Conservation (phyloP, 257 asterid species). For the Galeopsis tetrahit region DNA sequence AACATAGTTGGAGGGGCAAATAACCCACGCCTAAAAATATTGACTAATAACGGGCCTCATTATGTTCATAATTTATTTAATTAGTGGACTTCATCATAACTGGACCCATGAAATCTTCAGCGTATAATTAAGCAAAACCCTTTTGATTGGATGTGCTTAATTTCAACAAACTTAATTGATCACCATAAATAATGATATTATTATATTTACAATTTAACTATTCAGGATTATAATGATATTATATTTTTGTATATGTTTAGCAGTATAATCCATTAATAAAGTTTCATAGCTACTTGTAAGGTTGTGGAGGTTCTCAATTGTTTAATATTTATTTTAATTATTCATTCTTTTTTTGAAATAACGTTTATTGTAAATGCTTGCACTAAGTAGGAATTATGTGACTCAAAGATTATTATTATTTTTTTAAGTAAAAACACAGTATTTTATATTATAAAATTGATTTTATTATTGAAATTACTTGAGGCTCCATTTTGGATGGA, state of each 20-base stretch:
- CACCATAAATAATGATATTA: neutral
- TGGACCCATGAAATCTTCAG: neutral
- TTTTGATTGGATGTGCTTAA: neutral
- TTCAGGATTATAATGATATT: neutral
- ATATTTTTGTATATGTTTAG: neutral
- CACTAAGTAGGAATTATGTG: too few relatives aligned
- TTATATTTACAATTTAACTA: neutral
- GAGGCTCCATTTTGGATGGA: too few relatives aligned
- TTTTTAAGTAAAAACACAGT: too few relatives aligned
- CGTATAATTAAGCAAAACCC: neutral
- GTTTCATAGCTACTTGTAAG: neutral
- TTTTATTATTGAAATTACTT: too few relatives aligned
- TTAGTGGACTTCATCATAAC: neutral
- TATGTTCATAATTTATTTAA: neutral
- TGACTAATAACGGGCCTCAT: neutral
- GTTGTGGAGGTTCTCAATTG: neutral
- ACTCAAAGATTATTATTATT: too few relatives aligned
- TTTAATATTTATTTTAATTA: neutral
- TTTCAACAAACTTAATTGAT: neutral
- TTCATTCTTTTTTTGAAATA: neutral
- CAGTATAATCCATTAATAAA: slow-evolving; percentile 16
- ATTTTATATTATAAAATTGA: too few relatives aligned
- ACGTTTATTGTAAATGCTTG: neutral
- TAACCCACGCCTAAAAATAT: too few relatives aligned
- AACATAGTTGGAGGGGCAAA: too few relatives aligned